A percentile compares a stretch with the other conserved stretches of the same genome.
These are phyloP conservation scores for Pisolithus orientalis DNA, from an alignment of 768 basidiomycete genomes.

Conservation along the genomic window DNA sequence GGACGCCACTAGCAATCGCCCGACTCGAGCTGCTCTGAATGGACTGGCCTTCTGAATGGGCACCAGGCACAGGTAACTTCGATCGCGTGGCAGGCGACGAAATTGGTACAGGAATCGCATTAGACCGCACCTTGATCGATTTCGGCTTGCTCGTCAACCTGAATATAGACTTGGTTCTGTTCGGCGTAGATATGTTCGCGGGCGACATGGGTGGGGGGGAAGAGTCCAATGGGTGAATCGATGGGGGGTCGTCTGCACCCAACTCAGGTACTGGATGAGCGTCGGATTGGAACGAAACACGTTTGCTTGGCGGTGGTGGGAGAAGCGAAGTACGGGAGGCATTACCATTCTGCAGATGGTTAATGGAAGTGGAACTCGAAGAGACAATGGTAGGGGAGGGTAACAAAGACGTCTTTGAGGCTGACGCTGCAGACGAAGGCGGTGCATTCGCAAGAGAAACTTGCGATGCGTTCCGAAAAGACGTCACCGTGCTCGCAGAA, in stretches of 20 bases:
- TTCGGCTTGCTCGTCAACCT: slow-evolving; percentile 22
- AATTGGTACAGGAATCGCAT: not conserved
- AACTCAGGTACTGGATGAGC: not conserved
- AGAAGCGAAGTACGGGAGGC: slow-evolving; percentile 20
- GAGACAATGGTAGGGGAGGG: not conserved
- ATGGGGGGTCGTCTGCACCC: slow-evolving; percentile 11
- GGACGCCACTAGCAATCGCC: slow-evolving; percentile 6
- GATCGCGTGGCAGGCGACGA: slow-evolving; percentile 3
- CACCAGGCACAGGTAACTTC: slow-evolving; percentile 11
- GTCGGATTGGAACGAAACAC: slow-evolving; percentile 22
- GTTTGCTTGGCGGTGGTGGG: slow-evolving; percentile 16
- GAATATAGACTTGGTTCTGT: slow-evolving; percentile 26
- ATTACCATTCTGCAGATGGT: slow-evolving; percentile 1
- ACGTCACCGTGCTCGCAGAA: slow-evolving; percentile 21
- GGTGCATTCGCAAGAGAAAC: slow-evolving; percentile 13
- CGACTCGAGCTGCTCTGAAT: slow-evolving; percentile 11
- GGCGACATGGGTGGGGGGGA: not conserved
- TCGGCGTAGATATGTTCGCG: not conserved
- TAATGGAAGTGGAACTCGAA: not conserved
- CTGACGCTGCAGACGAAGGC: slow-evolving; percentile 4
- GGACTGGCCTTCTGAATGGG: slow-evolving; percentile 4
- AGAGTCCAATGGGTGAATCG: slow-evolving; percentile 1
- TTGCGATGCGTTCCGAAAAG: slow-evolving; percentile 18
- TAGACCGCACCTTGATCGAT: slow-evolving; percentile 10
- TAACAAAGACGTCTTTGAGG: slow-evolving; percentile 14